Conservation (phyloP, 1,139 yeast genomes). For the Entelexis paramagnoliae region DNA sequence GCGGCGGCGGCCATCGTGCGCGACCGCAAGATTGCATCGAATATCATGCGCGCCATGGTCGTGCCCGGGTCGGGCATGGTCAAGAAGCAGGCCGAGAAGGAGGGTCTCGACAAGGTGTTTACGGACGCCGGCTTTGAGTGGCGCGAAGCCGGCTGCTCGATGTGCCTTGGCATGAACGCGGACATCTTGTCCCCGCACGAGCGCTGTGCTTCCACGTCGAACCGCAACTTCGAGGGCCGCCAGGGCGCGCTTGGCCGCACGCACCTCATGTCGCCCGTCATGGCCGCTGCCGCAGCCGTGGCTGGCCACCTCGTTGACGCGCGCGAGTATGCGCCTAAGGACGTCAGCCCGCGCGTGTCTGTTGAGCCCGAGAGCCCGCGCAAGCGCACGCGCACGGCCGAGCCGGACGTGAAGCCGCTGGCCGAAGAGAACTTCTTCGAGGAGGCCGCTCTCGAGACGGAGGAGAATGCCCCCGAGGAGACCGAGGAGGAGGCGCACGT, state of each 20-base stretch:
- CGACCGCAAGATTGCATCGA: conserved; percentile 79
- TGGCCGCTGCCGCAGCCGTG: conserved; percentile 99
- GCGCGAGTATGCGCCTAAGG: conserved; percentile 52
- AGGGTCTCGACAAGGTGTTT: conserved; percentile 86
- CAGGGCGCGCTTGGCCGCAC: conserved; percentile 97
- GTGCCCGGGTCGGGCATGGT: conserved; percentile 98
- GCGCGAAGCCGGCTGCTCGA: conserved; percentile 99
- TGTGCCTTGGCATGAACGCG: conserved; percentile 99
- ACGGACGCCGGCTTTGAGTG: conserved; percentile 90
- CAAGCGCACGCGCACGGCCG: conserved; percentile 27
- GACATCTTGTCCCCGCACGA: conserved; percentile 90
- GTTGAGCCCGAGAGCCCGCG: conserved; percentile 41
- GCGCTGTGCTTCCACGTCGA: conserved; percentile 97
- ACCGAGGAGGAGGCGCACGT: conserved; percentile 26
- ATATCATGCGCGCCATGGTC: conserved; percentile 71
- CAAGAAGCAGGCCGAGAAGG: conserved; percentile 83
- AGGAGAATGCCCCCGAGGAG: conserved; percentile 28
- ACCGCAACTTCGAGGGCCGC: conserved; percentile 98
- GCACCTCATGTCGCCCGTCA: conserved; percentile 95
- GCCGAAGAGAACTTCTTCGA: conserved; percentile 16
- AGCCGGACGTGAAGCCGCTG: conserved; percentile 39
- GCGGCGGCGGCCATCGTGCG: conserved; percentile 89
- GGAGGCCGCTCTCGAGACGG: conserved; percentile 31
- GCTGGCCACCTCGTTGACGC: conserved; percentile 85
- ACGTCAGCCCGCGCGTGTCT: conserved; percentile 47